Percentiles rank a stretch among this genome's conserved stretches.
Conservation (phyloP, 169 alveolate genomes). For the Blepharisma undulans region DNA sequence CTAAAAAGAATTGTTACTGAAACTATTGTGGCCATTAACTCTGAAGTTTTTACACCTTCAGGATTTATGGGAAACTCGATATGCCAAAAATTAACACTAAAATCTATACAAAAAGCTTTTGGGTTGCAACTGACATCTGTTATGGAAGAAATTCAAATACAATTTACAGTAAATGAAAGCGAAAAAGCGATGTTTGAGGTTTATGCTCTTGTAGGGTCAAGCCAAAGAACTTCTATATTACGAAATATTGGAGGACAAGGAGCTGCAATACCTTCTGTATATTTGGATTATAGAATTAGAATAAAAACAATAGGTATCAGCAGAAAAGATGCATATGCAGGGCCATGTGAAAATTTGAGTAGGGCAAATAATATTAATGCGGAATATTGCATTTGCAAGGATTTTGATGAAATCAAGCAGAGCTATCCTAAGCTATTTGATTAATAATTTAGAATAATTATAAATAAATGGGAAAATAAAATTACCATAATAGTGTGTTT, state of each 20-base stretch:
- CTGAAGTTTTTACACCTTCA: neutral
- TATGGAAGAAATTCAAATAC: neutral
- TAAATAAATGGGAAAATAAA: too few relatives aligned
- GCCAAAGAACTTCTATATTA: neutral
- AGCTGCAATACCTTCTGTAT: neutral
- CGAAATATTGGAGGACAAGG: neutral
- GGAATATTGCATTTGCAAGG: conserved; percentile 29
- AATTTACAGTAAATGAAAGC: neutral
- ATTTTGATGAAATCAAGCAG: neutral
- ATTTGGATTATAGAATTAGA: neutral
- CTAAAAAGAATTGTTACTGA: neutral
- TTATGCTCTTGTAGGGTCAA: neutral
- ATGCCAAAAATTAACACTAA: conserved; percentile 7
- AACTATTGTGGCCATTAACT: neutral
- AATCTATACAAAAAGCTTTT: neutral
- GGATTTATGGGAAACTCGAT: neutral
- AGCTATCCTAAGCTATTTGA: neutral
- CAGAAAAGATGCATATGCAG: conserved; percentile 34
- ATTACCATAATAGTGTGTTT: too few relatives aligned
- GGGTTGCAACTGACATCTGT: neutral
- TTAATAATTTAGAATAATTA: too few relatives aligned
- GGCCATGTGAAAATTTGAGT: conserved; percentile 16
- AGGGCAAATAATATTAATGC: neutral
- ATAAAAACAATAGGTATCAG: conserved; percentile 8
- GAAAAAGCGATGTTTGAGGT: neutral